phyloP scores from a whole-genome alignment of 306 rosid genomes.

The Ormosia emarginata region DNA sequence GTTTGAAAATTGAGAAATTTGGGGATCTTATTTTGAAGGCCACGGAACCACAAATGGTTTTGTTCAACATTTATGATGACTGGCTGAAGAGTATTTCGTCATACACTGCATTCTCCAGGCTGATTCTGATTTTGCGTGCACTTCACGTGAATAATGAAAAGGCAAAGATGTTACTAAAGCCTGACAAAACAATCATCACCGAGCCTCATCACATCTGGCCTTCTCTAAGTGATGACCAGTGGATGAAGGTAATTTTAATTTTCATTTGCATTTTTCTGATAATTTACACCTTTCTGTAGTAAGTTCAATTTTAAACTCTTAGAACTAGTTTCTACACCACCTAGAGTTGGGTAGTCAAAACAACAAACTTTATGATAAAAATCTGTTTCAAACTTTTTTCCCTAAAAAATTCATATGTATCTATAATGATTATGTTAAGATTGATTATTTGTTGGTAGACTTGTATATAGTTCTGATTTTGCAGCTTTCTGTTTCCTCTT shows the following conservation, averaged over 20 bases:
- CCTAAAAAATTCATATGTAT: background rate
- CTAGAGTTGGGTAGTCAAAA: background rate
- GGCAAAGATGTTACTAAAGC: constrained; percentile 97
- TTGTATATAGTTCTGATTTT: background rate
- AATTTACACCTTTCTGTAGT: background rate
- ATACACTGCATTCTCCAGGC: constrained; percentile 96
- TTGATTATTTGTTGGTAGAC: background rate
- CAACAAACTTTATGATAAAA: background rate
- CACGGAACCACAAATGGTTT: constrained; percentile 99
- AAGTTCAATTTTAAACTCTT: background rate
- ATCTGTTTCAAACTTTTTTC: background rate
- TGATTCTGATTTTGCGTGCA: constrained; percentile 88
- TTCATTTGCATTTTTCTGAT: background rate
- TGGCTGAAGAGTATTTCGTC: constrained; percentile 99
- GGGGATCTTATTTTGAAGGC: constrained; percentile 99
- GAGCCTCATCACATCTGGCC: constrained; percentile 99
- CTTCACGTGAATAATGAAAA: constrained; percentile 97
- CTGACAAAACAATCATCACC: constrained; percentile 87
- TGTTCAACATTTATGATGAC: constrained; percentile 97
- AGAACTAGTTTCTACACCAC: background rate
- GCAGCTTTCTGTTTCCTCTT: background rate
- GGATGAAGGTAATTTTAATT: constrained; percentile 82
- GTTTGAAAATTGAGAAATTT: constrained; percentile 96
- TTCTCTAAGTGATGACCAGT: constrained; percentile 91
- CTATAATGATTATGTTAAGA: background rate